phyloP scores from a whole-genome alignment of 306 rosid species.

The Casuarina cunninghamiana region DNA sequence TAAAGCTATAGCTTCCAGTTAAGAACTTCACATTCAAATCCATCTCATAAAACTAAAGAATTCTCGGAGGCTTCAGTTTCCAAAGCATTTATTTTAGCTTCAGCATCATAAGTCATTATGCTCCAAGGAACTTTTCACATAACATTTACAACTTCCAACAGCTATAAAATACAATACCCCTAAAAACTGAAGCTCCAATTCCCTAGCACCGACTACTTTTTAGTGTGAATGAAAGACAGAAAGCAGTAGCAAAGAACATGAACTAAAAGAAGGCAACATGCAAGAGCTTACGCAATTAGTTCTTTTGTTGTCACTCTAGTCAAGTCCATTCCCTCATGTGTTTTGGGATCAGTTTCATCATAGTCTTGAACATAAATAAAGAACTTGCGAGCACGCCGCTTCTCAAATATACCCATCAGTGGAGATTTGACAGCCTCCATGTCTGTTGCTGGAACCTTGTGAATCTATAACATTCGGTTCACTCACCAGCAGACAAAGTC shows the following conservation, averaged over 20 bases:
- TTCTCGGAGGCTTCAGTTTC: not conserved
- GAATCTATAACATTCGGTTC: slow-evolving; percentile 51
- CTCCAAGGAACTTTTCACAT: not conserved
- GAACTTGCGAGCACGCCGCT: slow-evolving; percentile 94
- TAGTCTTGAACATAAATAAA: slow-evolving; percentile 87
- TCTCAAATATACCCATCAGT: slow-evolving; percentile 94
- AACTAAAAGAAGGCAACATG: slow-evolving; percentile 10
- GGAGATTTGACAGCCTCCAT: slow-evolving; percentile 96
- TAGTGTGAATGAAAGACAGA: not conserved
- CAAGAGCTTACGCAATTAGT: slow-evolving; percentile 66
- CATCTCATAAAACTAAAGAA: not conserved
- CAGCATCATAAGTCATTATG: not conserved
- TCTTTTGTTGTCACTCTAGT: slow-evolving; percentile 81
- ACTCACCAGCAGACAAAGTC: slow-evolving; percentile 19
- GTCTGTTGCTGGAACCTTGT: slow-evolving; percentile 91
- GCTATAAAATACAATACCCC: not conserved
- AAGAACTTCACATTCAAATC: not conserved
- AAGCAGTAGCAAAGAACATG: not conserved
- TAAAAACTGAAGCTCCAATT: not conserved
- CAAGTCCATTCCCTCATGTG: slow-evolving; percentile 89
- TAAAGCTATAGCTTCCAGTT: slow-evolving; percentile 1
- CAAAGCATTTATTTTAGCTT: not conserved
- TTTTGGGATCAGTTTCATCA: slow-evolving; percentile 73
- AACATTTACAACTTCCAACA: not conserved
- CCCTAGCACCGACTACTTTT: not conserved